A percentile compares a stretch with the other conserved stretches of the same genome.
These are phyloP conservation scores for Colletotrichum melonis DNA, from an alignment of 2,329 filamentous ascomycete species.

Conservation along the genomic window DNA sequence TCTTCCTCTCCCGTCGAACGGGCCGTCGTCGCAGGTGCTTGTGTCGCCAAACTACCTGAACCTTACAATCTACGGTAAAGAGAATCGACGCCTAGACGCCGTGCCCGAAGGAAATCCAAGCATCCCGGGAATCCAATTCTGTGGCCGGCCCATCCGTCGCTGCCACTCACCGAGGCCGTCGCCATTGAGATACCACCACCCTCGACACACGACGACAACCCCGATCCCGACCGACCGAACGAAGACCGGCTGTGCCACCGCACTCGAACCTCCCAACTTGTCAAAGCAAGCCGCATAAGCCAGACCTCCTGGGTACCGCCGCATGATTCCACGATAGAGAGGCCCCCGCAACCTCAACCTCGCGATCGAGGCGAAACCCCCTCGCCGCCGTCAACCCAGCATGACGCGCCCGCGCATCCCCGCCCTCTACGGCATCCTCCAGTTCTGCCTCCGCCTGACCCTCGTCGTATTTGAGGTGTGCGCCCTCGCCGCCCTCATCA, in stretches of 20 bases:
- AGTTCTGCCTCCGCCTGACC: slow-evolving; percentile 37
- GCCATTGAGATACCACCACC: neutral
- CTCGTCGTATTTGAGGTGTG: slow-evolving; percentile 37
- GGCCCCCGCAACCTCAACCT: neutral
- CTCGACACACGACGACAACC: neutral
- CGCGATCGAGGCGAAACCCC: slow-evolving; percentile 2
- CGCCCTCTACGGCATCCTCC: slow-evolving; percentile 36
- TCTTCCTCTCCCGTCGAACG: neutral
- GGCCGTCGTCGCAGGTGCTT: neutral
- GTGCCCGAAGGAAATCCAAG: neutral
- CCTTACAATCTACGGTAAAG: neutral
- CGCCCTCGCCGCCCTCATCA: slow-evolving; percentile 36
- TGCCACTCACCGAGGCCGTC: neutral
- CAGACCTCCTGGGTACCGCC: neutral
- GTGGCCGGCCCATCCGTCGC: neutral
- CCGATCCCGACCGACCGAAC: neutral
- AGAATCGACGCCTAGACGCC: neutral
- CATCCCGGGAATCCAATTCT: neutral
- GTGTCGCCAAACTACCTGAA: neutral
- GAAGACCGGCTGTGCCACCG: neutral
- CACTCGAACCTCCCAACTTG: neutral
- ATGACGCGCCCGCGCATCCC: slow-evolving; percentile 37
- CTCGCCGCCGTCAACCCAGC: neutral
- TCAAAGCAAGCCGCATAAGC: too few relatives aligned
- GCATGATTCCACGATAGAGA: slow-evolving; percentile 29